phyloP scores from a whole-genome alignment of 768 basidiomycete species.

The Russula lepida region DNA sequence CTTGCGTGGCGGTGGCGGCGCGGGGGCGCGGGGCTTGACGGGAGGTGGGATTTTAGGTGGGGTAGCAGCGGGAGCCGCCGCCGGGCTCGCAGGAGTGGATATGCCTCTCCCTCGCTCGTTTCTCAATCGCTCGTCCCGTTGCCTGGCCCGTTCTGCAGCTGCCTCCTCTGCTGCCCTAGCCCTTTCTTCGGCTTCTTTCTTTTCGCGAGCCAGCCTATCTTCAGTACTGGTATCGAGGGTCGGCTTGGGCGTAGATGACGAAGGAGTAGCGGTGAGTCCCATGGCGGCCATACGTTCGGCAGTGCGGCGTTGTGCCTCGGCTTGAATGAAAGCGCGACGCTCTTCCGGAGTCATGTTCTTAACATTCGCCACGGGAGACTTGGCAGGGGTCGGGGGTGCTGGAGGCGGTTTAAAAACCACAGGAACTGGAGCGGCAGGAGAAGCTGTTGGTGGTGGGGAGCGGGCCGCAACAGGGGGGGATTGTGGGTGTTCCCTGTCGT shows the following conservation, averaged over 20 bases:
- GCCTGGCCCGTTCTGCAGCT: slow-evolving; percentile 68
- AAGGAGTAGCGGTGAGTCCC: slow-evolving; percentile 47
- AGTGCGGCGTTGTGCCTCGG: slow-evolving; percentile 73
- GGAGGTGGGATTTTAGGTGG: slow-evolving; percentile 33
- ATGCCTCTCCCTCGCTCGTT: slow-evolving; percentile 57
- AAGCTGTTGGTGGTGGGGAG: slow-evolving; percentile 40
- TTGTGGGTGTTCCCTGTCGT: slow-evolving; percentile 29
- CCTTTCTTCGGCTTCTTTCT: slow-evolving; percentile 87
- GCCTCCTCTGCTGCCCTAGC: slow-evolving; percentile 67
- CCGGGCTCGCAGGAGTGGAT: slow-evolving; percentile 29
- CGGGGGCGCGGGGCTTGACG: slow-evolving; percentile 28
- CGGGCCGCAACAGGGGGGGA: slow-evolving; percentile 32
- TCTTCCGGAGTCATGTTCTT: slow-evolving; percentile 85
- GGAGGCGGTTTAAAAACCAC: slow-evolving; percentile 37
- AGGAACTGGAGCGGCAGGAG: slow-evolving; percentile 35
- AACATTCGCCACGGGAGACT: slow-evolving; percentile 50
- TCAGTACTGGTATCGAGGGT: slow-evolving; percentile 74
- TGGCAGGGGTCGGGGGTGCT: slow-evolving; percentile 42
- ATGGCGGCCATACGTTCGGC: slow-evolving; percentile 80
- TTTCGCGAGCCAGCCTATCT: slow-evolving; percentile 77
- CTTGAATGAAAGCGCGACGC: slow-evolving; percentile 65
- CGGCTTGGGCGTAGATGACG: slow-evolving; percentile 35
- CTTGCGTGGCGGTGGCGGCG: slow-evolving; percentile 35
- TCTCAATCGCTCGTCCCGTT: slow-evolving; percentile 65
- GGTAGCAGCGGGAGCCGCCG: slow-evolving; percentile 27